Conservation (phyloP, 768 basidiomycete species). For the Tylopilus cervinicoccineus region DNA sequence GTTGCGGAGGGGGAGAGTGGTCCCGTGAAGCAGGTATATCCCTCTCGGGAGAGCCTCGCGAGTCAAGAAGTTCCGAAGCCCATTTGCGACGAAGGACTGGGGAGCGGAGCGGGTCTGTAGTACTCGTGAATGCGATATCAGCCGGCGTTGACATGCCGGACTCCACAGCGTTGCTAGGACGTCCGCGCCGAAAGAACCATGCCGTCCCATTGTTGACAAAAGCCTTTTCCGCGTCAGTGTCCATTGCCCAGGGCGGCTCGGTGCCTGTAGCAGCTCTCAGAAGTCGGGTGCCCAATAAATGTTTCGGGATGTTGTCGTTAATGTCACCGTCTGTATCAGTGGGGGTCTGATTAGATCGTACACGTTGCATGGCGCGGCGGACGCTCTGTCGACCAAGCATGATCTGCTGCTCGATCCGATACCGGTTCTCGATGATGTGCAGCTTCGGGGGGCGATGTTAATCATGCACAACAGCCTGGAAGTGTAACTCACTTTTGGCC, state of each 20-base stretch:
- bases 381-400: constrained; percentile 71
- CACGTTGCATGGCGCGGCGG: constrained; percentile 49
- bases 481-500: constrained; percentile 74
- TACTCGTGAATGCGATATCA: constrained; percentile 24
- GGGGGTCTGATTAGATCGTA: constrained; percentile 18
- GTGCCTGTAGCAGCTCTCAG: constrained; percentile 30
- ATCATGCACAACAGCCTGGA: background rate
- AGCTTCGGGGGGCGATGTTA: constrained; percentile 46
- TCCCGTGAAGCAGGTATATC: constrained; percentile 11
- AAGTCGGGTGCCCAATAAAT: constrained; percentile 20
- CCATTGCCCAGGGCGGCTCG: constrained; percentile 63
- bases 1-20: constrained; percentile 6
- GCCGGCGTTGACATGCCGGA: constrained; percentile 34
- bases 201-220: constrained; percentile 51
- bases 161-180: constrained; percentile 26
- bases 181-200: constrained; percentile 52
- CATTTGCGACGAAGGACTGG: constrained; percentile 45
- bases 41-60: constrained; percentile 20
- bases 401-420: constrained; percentile 79
- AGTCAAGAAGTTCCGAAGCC: constrained; percentile 41
- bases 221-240: constrained; percentile 75
- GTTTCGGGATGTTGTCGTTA: constrained; percentile 22
- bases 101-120: constrained; percentile 38
- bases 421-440: constrained; percentile 93
- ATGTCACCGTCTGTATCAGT: constrained; percentile 21